Evolutionary conservation across 176 grass and related monocot species (phyloP), one percentile per base, ranked within the genome.

Genomic region (Bothriochloa decipiens): DNA sequence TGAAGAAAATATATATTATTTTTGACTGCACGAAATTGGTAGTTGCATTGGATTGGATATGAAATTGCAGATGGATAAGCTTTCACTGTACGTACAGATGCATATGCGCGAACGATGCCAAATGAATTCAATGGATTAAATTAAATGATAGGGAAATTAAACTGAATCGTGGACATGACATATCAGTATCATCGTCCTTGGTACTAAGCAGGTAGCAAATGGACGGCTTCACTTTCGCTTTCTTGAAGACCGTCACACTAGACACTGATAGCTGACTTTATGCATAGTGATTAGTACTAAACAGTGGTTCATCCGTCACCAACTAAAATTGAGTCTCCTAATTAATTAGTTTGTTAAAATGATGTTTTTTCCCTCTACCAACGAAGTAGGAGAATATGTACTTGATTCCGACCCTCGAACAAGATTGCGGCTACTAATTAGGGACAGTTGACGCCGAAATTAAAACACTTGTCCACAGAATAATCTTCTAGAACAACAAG

Each of bases 401-500:
- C 7, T 27, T 33, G 57, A 67, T 80, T 18, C 67, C 25, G 20
- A 85, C 52, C 6, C 46, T 1, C 58, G 67, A 86, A 61, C 83
- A 37, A 74, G 36, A 18, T 32, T 17, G 42, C 88, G 73, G 88
- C 79, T 73, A 67, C 83, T 86, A 86, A 86, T 73, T 86, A 73
- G 32, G 65, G 72, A 65, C 42, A 72, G 43, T 82, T 55, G 52
- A 57, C 2, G 20, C 43, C 16, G 42, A 4, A 71, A 90, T 45
- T 86, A 65, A 71, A 6, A 27, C 65, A 11, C 22, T 33, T 58
- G 11, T 49, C 10, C 12, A 4, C 2, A 6, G 5, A 70, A 32
- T 3, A 28, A 52, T n/a, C 39, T 83, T 78, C 53, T 77, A 55
- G 15, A 76, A 70, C 33, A 14, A 13, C 20, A 22, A 7, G 5